Base-by-base conservation (phyloP, 2,329 filamentous ascomycete genomes). In the Hortaea werneckii region DNA sequence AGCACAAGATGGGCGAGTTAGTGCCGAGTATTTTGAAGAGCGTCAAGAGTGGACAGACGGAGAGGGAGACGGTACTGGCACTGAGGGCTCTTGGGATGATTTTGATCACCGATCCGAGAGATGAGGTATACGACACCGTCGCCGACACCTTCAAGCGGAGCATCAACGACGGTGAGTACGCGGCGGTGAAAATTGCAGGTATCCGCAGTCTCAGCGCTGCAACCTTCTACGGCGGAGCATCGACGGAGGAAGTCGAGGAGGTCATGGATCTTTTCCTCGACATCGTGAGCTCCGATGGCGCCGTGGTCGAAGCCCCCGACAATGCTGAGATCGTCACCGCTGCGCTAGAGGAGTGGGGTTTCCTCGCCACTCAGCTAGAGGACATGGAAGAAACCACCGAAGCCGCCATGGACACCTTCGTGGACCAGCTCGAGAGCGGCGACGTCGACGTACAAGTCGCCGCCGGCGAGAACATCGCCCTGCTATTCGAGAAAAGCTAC, bases 351-450 rank as follows among this genome's bases (percentile, higher is more conserved):
- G 79, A 82, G 48, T 94, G 87, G 85, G 83, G 82, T 1, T 83
- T 90, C 52, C 75, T 94, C 5, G 85, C 84, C 5, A 88, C 84
- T 4, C 78, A 85, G 49, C 69, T 90, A 5, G 82, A 88, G 3
- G 85, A 90, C 56, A 72, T 88, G 38, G 79, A 85, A 54, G 75
- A 77, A 11, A 74, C 80, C 49, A 86, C 83, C 29, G 81, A 87
- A 52, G 68, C 78, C 28, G 83, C 85, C 11, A 77, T 92, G 56
- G 84, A 92, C 44, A 81, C 83, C 1, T 87, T 95, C 55, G 80
- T 86, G 37, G 87, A 94, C 41, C 88, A 94, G 65, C 81, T 95
- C 12, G 81, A 89, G 49, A 87, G 84, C 61, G 74, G 74, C 29
- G 81, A 87, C 48, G 70, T 80, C 1, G 71, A 76, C 6, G 85